phyloP scores from a whole-genome alignment of 2,329 filamentous ascomycete species.

The Verticillium tricorpus region DNA sequence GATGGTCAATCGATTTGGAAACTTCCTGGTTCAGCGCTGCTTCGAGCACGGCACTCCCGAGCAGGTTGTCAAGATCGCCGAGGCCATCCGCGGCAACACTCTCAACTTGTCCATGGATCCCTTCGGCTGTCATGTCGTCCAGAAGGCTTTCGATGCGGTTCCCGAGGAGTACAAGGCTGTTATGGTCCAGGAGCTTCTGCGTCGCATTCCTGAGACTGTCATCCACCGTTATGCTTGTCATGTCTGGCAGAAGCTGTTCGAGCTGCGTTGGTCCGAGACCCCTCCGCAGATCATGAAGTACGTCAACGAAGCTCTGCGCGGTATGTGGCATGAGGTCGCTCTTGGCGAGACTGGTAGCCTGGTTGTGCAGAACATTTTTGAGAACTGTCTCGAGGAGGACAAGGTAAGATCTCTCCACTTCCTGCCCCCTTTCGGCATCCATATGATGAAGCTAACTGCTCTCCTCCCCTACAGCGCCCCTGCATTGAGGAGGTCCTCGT shows the following conservation, averaged over 20 bases:
- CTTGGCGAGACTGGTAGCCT: constrained; percentile 95
- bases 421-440: neutral
- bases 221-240: constrained; percentile 98
- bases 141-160: constrained; percentile 97
- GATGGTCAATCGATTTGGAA: constrained; percentile 98
- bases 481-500: constrained; percentile 94
- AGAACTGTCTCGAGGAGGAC: constrained; percentile 97
- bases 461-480: constrained; percentile 62
- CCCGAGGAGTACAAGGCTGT: constrained; percentile 96
- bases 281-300: constrained; percentile 98
- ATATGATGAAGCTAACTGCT: neutral
- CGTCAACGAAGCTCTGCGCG: constrained; percentile 89
- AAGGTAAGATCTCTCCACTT: constrained; percentile 58
- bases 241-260: constrained; percentile 99
- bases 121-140: constrained; percentile 96
- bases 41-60: constrained; percentile 97
- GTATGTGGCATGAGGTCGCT: constrained; percentile 99
- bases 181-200: constrained; percentile 97
- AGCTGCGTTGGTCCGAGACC: constrained; percentile 90
- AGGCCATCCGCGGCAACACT: constrained; percentile 90
- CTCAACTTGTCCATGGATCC: constrained; percentile 96
- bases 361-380: constrained; percentile 98
- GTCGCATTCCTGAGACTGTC: constrained; percentile 93
- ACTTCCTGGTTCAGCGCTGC: constrained; percentile 96
- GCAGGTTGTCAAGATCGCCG: constrained; percentile 90